Base-by-base conservation (phyloP, 148 eudicot genomes). In the Euryodendron excelsum region DNA sequence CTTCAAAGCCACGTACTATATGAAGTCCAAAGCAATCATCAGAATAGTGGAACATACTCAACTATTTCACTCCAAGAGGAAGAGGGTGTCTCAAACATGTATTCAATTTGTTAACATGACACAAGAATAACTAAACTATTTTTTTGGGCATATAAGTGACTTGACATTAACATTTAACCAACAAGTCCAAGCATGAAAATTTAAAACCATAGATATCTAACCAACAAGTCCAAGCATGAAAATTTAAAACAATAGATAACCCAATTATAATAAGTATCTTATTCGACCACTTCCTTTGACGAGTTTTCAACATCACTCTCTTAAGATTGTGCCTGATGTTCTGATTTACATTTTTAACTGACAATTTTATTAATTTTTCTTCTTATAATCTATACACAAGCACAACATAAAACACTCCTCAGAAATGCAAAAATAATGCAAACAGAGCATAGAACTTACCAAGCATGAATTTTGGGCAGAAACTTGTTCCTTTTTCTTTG, bases 401-500 rank as follows among this genome's bases (percentile, higher is more conserved):
- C 15, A 53, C 2, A 25, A 11, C 30, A 39, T 21, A 33, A 21
- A 37, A 60, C 14, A 52, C 47, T 28, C 23, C 53, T 37, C 7
- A 63, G 23, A 50, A 67, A 14, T 45, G 17, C 78, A 62, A 15
- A 1, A 34, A 55, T 67, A 70, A 28, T 59, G n/a, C 39, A 77
- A 33, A 41, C 41, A 28, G 13, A 60, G 55, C 15, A 70, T 52
- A 39, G 75, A 80, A 84, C 91, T 83, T 86, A 96, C 99, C 99
- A 96, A 50, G 98, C 91, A 86, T 96, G 99, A 80, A 96, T 96
- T 86, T 96, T 96, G 30, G 99, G 95, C 15, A 96, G 95, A 83
- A 88, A 96, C 87, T 96, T 96, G 93, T 96, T 96, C 89, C 93
- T 96, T 85, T 96, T 96, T 69, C 99, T 90, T 70, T 87, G 91